A percentile compares a stretch with the other conserved stretches of the same genome.
phyloP scores from a whole-genome alignment of 306 rosid species.

The Cercis canadensis region DNA sequence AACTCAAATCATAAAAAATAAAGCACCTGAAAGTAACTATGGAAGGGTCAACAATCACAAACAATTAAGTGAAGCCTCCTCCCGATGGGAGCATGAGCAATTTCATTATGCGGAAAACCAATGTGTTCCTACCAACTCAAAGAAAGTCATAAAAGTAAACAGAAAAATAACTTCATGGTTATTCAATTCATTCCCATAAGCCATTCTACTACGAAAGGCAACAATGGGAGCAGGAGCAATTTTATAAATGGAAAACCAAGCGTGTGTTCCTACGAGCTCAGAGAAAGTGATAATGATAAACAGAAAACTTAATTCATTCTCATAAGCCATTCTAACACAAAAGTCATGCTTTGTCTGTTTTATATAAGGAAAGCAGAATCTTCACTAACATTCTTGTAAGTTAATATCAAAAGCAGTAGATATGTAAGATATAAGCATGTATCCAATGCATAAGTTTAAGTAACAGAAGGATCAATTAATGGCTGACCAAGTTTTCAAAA shows the following conservation, averaged over 20 bases:
- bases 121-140: too few species aligned
- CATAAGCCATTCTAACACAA: slow-evolving; percentile 6
- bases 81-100: too few species aligned
- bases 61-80: too few species aligned
- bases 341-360: slow-evolving; percentile 16
- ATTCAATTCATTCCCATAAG: too few species aligned
- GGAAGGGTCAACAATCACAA: slow-evolving; percentile 10
- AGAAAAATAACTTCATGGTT: too few species aligned
- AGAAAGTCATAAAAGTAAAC: neutral
- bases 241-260: slow-evolving; percentile 11
- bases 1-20: slow-evolving; percentile 18
- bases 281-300: slow-evolving; percentile 20
- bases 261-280: slow-evolving; percentile 17
- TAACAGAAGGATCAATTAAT: too few species aligned
- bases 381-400: slow-evolving; percentile 13
- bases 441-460: too few species aligned
- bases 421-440: neutral
- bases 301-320: slow-evolving; percentile 35
- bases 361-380: slow-evolving; percentile 13
- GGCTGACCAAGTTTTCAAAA: neutral
- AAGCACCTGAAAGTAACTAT: slow-evolving; percentile 21
- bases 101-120: too few species aligned
- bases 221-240: neutral
- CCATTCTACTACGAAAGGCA: too few species aligned
- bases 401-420: neutral